Evolutionary conservation across 352 stramenopile species (phyloP).

Genomic region (Pythium catenulatum): DNA sequence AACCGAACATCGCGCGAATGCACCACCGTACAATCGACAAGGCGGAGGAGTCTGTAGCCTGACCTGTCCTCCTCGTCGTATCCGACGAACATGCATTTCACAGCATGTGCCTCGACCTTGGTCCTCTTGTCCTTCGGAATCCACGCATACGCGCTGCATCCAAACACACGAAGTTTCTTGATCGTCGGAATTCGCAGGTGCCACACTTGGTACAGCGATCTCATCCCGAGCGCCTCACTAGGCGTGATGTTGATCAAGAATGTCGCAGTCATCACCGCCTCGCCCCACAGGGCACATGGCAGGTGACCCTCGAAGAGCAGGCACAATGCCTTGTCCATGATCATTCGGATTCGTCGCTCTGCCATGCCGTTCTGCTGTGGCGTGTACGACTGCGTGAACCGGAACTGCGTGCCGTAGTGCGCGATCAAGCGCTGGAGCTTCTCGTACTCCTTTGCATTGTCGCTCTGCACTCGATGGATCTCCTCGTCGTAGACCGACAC

Average conservation of each 20-base stretch:
- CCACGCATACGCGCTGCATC: neutral
- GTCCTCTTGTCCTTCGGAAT: neutral
- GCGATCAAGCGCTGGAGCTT: slow-evolving; percentile 13
- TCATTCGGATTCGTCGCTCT: slow-evolving; percentile 29
- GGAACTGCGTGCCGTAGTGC: slow-evolving; percentile 16
- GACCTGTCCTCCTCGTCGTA: neutral
- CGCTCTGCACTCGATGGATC: slow-evolving; percentile 6
- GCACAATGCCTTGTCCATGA: slow-evolving; percentile 3
- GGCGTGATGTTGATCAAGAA: neutral
- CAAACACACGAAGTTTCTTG: neutral
- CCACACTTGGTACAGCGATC: slow-evolving; percentile 1
- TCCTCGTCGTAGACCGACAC: slow-evolving; percentile 21
- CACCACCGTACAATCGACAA: too few relatives aligned
- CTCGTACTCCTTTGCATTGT: slow-evolving; percentile 38
- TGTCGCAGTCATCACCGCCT: neutral
- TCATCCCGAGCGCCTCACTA: neutral
- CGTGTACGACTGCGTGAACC: slow-evolving; percentile 38
- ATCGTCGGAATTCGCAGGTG: neutral
- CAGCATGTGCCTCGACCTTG: neutral
- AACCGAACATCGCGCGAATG: too few relatives aligned
- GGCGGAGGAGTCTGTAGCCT: too few relatives aligned
- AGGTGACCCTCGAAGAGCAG: slow-evolving; percentile 32
- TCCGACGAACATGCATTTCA: neutral
- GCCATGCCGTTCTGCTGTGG: slow-evolving; percentile 36
- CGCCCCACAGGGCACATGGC: neutral